Percentiles rank a stretch among this genome's conserved stretches.
Conservation (phyloP, 345 rosid genomes). For the Erucastrum elatum region DNA sequence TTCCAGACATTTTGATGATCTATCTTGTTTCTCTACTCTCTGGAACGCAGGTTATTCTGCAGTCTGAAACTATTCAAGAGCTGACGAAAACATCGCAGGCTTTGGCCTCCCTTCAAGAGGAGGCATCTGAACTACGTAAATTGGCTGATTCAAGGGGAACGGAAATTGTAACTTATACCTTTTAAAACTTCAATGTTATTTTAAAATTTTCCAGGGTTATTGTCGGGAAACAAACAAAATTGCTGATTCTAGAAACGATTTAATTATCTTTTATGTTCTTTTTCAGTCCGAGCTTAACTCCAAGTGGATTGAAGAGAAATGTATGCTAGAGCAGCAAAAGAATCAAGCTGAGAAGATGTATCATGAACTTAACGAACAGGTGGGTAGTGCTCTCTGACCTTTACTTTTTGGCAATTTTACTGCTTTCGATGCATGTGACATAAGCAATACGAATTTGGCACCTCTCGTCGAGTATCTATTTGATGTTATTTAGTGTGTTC, state of each 20-base stretch:
- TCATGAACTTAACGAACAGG: conserved; percentile 87
- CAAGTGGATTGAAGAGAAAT: conserved; percentile 72
- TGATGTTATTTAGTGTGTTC: conserved; percentile 6
- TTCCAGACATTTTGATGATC: neutral
- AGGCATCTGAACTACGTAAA: conserved; percentile 70
- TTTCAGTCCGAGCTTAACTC: conserved; percentile 64
- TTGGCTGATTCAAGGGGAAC: conserved; percentile 53
- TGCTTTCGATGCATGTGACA: conserved; percentile 16
- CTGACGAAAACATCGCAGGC: conserved; percentile 80
- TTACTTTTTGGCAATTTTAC: neutral
- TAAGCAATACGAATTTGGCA: conserved; percentile 10
- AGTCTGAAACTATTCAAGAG: conserved; percentile 96
- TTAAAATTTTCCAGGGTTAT: neutral
- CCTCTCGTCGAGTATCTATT: neutral
- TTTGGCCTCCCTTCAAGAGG: conserved; percentile 66
- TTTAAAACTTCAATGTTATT: neutral
- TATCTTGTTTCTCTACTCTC: conserved; percentile 10
- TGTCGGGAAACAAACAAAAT: neutral
- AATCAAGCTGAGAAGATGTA: conserved; percentile 69
- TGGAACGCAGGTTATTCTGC: conserved; percentile 72
- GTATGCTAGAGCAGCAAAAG: conserved; percentile 58
- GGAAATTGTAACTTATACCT: conserved; percentile 60
- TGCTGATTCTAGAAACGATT: conserved; percentile 19
- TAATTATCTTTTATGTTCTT: conserved; percentile 17
- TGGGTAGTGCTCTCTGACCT: conserved; percentile 25